Base-by-base conservation (phyloP, 2,329 filamentous ascomycete species). In the Aspergillus pseudoterreus region DNA sequence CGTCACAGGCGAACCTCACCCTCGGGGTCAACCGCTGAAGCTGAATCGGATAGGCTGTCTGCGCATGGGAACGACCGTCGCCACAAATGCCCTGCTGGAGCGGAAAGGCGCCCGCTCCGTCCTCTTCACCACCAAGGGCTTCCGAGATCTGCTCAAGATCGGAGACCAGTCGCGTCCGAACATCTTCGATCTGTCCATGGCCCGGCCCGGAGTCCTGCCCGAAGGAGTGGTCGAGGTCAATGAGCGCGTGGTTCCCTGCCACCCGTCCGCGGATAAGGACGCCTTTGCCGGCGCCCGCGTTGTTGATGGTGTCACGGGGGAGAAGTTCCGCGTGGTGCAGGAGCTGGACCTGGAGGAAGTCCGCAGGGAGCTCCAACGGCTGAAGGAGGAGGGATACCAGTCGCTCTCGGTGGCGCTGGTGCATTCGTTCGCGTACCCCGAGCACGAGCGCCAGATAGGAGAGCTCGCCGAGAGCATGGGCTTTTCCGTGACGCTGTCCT, bases 61-160 rank as follows among this genome's bases (percentile, higher is more conserved):
- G 63, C 85, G 91, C 47, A 96, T 96, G 92, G 91, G 92, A 47
- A 96, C 92, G 3, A 96, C 91, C 0, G 91, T 96, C 11, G 91
- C 91, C 4, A 96, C 91, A 0, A 96, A 96, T 69, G 91, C 92
- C 0, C 72, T 96, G 53, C 78, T 96, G 2, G 92, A 96, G 71
- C 79, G 92, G 57, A 96, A 95, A 69, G 92, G 92, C 45, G 90
- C 95, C 71, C 84, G 84, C 58, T 92, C 92, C 62, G 91, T 88
- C 11, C 81, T 96, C 70, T 83, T 96, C 2, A 90, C 94, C 6
- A 95, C 91, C 0, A 87, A 85, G 61, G 92, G 92, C 0, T 96
- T 95, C 75, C 85, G 83, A 55, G 91, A 96, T 70, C 90, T 91
- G 56, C 76, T 96, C 27, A 82, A 85, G 47, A 96, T 96, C 64